Percentiles rank a stretch among this genome's conserved stretches.
These are phyloP conservation scores for Ophiocordyceps australis DNA, from an alignment of 2,329 filamentous ascomycete genomes.

Conservation along the genomic window DNA sequence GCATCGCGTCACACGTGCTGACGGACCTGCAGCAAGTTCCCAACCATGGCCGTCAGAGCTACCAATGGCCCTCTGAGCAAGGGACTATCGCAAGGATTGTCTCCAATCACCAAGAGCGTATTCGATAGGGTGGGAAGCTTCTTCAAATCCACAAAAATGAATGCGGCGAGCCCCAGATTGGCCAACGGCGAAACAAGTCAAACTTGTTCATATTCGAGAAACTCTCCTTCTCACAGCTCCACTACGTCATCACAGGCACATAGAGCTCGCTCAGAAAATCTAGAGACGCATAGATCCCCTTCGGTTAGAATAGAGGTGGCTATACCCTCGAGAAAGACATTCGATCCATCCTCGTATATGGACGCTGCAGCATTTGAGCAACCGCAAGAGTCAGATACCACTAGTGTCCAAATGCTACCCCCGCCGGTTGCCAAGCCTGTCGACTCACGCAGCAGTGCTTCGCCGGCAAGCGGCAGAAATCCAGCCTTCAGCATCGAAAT, in stretches of 20 bases:
- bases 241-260: conserved; percentile 4
- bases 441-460: too few relatives aligned
- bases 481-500: conserved; percentile 29
- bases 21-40: conserved; percentile 32
- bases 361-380: conserved; percentile 10
- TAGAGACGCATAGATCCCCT: conserved; percentile 15
- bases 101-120: conserved; percentile 26
- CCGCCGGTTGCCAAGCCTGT: too few relatives aligned
- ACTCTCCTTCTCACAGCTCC: conserved; percentile 5
- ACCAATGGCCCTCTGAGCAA: conserved; percentile 6
- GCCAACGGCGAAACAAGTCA: conserved; percentile 16
- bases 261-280: conserved; percentile 4
- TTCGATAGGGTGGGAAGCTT: conserved; percentile 20
- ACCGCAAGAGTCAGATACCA: conserved; percentile 1
- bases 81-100: conserved; percentile 22
- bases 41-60: conserved; percentile 8
- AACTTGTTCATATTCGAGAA: conserved; percentile 5
- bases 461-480: conserved; percentile 4
- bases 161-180: conserved; percentile 9
- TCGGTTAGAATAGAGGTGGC: conserved; percentile 25
- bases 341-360: conserved; percentile 18
- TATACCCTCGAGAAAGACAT: conserved; percentile 23
- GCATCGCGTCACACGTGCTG: conserved; percentile 5
- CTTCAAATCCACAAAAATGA: conserved; percentile 19
- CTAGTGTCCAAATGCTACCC: too few relatives aligned